These are phyloP conservation scores for Oryza glaberrima DNA, from an alignment of 176 grass and related monocot species.

Conservation along the genomic window DNA sequence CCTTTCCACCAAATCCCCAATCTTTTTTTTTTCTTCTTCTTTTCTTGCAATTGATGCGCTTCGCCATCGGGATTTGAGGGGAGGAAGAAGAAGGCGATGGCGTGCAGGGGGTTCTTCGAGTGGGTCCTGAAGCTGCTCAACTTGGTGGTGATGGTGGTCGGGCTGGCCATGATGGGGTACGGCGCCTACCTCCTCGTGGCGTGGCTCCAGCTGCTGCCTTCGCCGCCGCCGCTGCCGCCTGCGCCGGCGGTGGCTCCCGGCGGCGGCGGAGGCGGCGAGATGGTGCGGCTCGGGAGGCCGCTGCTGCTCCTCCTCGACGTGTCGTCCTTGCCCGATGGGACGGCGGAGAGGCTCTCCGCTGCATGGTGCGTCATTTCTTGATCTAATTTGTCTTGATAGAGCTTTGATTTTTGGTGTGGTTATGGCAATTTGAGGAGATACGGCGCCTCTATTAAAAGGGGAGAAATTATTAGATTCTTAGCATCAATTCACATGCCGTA, in stretches of 20 bases:
- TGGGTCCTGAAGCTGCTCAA: constrained; percentile 83
- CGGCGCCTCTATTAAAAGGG: background rate
- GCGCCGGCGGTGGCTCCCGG: constrained; percentile 3
- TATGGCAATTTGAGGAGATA: constrained; percentile 12
- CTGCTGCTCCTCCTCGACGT: constrained; percentile 45
- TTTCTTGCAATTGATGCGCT: background rate
- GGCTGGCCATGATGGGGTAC: constrained; percentile 80
- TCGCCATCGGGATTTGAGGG: constrained; percentile 14
- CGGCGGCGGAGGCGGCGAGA: background rate
- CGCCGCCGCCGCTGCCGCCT: constrained; percentile 33
- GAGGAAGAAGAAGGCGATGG: constrained; percentile 41
- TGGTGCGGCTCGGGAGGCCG: constrained; percentile 54
- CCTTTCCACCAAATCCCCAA: constrained; percentile 18
- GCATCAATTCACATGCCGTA: constrained; percentile 18
- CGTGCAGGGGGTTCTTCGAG: constrained; percentile 68
- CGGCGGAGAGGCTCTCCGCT: constrained; percentile 53
- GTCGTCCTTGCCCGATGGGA: constrained; percentile 48
- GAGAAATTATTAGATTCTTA: constrained; percentile 3
- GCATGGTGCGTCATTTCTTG: constrained; percentile 67
- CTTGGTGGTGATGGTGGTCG: constrained; percentile 59
- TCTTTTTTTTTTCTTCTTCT: constrained; percentile 1
- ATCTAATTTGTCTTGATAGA: constrained; percentile 18
- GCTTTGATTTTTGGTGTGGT: constrained; percentile 23
- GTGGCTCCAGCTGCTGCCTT: constrained; percentile 60
- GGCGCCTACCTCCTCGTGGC: constrained; percentile 68